Evolutionary conservation across 805 yeast genomes (phyloP).

Genomic region (Jamesozyma gamospora): DNA sequence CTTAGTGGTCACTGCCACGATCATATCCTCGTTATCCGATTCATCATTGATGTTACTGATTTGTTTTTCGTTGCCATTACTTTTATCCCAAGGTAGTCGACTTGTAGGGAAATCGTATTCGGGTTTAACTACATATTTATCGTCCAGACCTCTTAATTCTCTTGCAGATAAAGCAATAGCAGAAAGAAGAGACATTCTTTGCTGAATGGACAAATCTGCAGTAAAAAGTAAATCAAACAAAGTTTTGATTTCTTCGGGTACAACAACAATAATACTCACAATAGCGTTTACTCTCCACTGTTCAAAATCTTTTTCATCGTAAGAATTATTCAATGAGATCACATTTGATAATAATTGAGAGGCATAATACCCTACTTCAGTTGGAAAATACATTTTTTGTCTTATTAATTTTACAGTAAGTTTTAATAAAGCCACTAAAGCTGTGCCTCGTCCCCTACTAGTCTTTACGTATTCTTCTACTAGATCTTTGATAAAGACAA

Average conservation of each 20-base stretch:
- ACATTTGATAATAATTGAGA: conserved; percentile 42
- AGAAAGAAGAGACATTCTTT: conserved; percentile 59
- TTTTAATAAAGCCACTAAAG: conserved; percentile 34
- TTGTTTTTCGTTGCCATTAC: not conserved
- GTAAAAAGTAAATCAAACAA: conserved; percentile 39
- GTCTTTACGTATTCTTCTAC: conserved; percentile 44
- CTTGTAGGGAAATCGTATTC: conserved; percentile 28
- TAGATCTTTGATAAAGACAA: conserved; percentile 68
- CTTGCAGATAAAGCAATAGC: conserved; percentile 63
- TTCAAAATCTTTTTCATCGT: conserved; percentile 50
- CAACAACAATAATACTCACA: conserved; percentile 51
- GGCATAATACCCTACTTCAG: conserved; percentile 52
- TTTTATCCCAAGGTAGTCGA: conserved; percentile 25
- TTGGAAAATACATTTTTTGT: conserved; percentile 49
- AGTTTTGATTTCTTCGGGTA: conserved; percentile 36
- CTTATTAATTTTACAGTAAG: conserved; percentile 46
- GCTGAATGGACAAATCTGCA: conserved; percentile 78
- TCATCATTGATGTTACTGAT: not conserved
- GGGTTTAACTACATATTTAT: conserved; percentile 36
- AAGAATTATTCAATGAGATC: conserved; percentile 46
- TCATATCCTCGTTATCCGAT: not conserved
- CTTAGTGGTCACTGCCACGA: conserved; percentile 4
- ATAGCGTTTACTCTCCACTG: conserved; percentile 53
- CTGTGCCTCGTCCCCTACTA: conserved; percentile 30
- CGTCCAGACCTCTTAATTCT: conserved; percentile 56